Evolutionary conservation across 164 flowering plant genomes (phyloP), one percentile per base, ranked within the genome.

Genomic region (Umbellularia californica): DNA sequence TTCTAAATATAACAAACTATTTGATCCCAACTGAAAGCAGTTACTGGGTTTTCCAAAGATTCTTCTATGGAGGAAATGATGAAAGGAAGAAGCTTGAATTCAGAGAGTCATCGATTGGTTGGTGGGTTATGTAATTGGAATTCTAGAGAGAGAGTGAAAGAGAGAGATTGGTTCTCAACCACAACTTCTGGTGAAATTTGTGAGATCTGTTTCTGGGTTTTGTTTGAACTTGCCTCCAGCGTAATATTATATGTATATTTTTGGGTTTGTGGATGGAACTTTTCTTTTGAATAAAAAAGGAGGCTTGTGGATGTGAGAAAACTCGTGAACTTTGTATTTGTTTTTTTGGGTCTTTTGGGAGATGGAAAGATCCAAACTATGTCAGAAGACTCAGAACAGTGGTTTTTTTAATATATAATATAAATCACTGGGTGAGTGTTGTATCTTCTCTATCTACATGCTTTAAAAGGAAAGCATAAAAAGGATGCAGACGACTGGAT

Each of bases 141-240:
- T 58, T 17, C 15, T 13, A 14, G 63, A 41, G 35, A 10, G 7
- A 25, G 50, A 47, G 70, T 28, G 69, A 28, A n/a, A 30, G 70
- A 30, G 76, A 66, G 70, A 27, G 76, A 58, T 27, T 55, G 76
- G 51, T 27, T 74, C 76, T 74, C 76, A 50, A n/a, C 76, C 76
- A 74, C 76, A 74, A 74, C 58, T 73, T 65, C 69, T 14, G 17
- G n/a, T 66, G 19, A 30, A 41, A 66, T 66, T 66, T 66, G 19
- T 58, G 27, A 60, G 73, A 58, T 60, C 66, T 22, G 19, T n/a
- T 15, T 12, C 4, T 50, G 15, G 25, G 70, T 27, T 47, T 66
- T 74, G 76, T 65, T 28, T 74, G 63, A 7, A 33, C 76, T 19
- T 17, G 69, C 22, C 20, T 30, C 0, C 10, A 1, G 47, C 13